Percentiles rank a stretch among this genome's conserved stretches.
Evolutionary conservation across 2,329 filamentous ascomycete genomes (phyloP).

Genomic region (Xylariaceae sp.): DNA sequence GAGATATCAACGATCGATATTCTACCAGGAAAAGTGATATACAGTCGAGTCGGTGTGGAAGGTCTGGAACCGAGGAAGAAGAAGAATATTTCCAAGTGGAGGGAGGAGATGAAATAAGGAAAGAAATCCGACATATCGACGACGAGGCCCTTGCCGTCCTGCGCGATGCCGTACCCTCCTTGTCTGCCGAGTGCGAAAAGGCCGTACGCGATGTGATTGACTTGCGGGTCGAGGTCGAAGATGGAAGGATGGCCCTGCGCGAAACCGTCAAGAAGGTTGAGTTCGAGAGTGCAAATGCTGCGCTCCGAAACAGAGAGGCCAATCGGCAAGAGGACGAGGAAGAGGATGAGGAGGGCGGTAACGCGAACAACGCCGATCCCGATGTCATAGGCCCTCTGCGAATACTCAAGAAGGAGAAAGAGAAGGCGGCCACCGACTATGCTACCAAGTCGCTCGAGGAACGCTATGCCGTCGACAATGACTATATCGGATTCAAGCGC

Average conservation of each 20-base stretch:
- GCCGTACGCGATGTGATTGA: conserved; percentile 47
- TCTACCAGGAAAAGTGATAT: conserved; percentile 34
- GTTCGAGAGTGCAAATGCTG: conserved; percentile 17
- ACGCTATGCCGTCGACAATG: conserved; percentile 52
- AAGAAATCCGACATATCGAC: conserved; percentile 32
- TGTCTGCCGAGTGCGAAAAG: conserved; percentile 43
- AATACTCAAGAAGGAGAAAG: conserved; percentile 34
- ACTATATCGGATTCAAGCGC: conserved; percentile 55
- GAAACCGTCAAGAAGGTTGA: conserved; percentile 31
- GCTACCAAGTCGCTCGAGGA: conserved; percentile 36
- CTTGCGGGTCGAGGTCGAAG: conserved; percentile 43
- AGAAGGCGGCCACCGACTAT: conserved; percentile 39
- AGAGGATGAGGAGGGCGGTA: conserved; percentile 24
- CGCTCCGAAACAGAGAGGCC: too few relatives aligned
- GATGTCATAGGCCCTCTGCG: conserved; percentile 28
- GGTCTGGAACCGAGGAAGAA: conserved; percentile 24
- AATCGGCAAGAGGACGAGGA: conserved; percentile 11
- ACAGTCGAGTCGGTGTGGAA: conserved; percentile 17
- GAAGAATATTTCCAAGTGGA: conserved; percentile 26
- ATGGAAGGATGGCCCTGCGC: conserved; percentile 38
- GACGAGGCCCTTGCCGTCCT: conserved; percentile 37
- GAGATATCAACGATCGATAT: conserved; percentile 44
- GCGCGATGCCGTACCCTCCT: conserved; percentile 34
- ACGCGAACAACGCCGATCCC: conserved; percentile 24
- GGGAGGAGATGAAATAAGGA: conserved; percentile 35